Evolutionary conservation across 768 basidiomycete genomes (phyloP), one percentile per base, ranked within the genome.

Genomic region (Inosperma sp.): DNA sequence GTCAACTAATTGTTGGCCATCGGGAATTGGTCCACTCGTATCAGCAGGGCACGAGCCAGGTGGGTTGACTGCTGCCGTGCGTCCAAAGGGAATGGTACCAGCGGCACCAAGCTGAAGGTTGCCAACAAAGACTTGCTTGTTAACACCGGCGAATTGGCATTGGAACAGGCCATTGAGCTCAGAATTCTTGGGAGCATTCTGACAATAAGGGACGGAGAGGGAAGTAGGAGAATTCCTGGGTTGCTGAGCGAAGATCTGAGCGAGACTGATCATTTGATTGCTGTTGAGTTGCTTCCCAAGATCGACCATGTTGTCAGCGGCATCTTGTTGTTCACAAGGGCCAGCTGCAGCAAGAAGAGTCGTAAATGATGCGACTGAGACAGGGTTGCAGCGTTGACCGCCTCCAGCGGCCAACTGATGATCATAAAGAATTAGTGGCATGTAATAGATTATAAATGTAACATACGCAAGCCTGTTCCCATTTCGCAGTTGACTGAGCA

Each of bases 321-420:
- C 68, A 55, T 81, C 60, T 55, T 82, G 81, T 61, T 83, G 81
- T 2, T 72, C 78, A 53, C 80, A 82, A 48, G 72, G 64, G 22
- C 74, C 78, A 0, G 75, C 67, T 5, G 70, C 79, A 27, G 79
- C 79, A n/a, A 86, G 77, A 35, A 87, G 77, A 10, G 81, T 80
- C 31, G 59, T 57, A 58, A 83, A 82, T 1, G 83, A 76, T 1
- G 68, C 70, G 21, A 84, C 71, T 3, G 83, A 76, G 34, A 79
- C 59, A 5, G 76, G 67, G 61, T 82, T 84, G 64, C 84, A 86
- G 56, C 75, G 64, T n/a, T 67, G 46, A 13, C 57, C 80, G 35
- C 83, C 84, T 33, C 78, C 79, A 5, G 82, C 84, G 10, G 73
- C 67, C 31, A 66, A 44, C 82, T 83, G 60, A 41, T 41, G 44